phyloP scores from a whole-genome alignment of 1,284 basidiomycete species.

The Malassezia sympodialis region DNA sequence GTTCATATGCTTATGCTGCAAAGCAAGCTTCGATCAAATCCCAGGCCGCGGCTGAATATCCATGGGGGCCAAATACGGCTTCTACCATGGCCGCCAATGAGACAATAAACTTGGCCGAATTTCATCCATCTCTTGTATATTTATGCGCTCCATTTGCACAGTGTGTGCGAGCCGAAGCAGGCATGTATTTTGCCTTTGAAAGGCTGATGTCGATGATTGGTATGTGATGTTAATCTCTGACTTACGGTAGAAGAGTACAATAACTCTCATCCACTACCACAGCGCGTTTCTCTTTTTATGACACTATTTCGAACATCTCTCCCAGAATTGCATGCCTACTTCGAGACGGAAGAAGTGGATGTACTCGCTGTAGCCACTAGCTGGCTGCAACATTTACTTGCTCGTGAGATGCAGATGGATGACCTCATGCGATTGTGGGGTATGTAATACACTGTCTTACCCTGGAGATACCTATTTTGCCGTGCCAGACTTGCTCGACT shows the following conservation, averaged over 20 bases:
- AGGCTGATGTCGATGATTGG: slow-evolving; percentile 38
- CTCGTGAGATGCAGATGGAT: slow-evolving; percentile 41
- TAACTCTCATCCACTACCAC: slow-evolving; percentile 27
- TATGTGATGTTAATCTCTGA: too few species aligned
- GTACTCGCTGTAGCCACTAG: slow-evolving; percentile 39
- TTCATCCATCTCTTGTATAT: slow-evolving; percentile 43
- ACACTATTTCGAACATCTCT: slow-evolving; percentile 45
- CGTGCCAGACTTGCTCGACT: slow-evolving; percentile 38
- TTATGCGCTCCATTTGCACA: slow-evolving; percentile 46
- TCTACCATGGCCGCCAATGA: neutral
- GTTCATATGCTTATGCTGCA: neutral
- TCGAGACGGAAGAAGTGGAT: slow-evolving; percentile 48
- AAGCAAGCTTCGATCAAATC: neutral
- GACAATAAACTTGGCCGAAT: slow-evolving; percentile 19
- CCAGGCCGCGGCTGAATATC: slow-evolving; percentile 4
- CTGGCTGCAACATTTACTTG: slow-evolving; percentile 45
- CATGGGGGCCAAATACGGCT: neutral
- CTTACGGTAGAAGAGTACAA: slow-evolving; percentile 23
- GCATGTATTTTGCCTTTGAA: slow-evolving; percentile 49
- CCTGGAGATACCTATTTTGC: slow-evolving; percentile 46
- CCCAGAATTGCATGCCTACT: slow-evolving; percentile 47
- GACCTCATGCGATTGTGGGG: slow-evolving; percentile 46
- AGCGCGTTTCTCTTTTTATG: slow-evolving; percentile 42
- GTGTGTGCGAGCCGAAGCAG: slow-evolving; percentile 45
- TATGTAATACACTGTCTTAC: slow-evolving; percentile 4